These are phyloP conservation scores for Claviceps africana DNA, from an alignment of 2,329 filamentous ascomycete species.

Conservation along the genomic window DNA sequence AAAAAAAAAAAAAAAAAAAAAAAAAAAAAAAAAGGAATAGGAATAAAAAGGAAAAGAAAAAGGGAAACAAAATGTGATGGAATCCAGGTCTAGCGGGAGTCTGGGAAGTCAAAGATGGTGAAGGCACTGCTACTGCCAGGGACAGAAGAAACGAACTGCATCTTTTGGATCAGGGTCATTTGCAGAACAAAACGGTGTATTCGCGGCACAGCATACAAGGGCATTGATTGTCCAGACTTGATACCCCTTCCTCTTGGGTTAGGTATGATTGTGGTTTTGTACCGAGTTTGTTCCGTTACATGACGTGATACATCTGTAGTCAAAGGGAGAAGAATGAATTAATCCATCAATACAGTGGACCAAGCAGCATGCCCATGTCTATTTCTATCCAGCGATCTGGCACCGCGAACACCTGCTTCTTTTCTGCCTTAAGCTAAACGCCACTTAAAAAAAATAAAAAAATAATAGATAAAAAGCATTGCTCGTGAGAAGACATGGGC, in stretches of 20 bases:
- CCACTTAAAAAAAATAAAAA: too few species aligned
- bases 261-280: neutral
- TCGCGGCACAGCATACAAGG: neutral
- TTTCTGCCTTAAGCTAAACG: slow-evolving; percentile 3
- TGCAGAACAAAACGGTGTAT: neutral
- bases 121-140: neutral
- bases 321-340: too few species aligned
- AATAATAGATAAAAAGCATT: slow-evolving; percentile 1
- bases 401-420: slow-evolving; percentile 4
- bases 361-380: slow-evolving; percentile 2
- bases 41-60: too few species aligned
- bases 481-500: slow-evolving; percentile 1
- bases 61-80: too few species aligned
- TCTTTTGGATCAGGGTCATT: neutral
- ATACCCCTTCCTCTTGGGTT: neutral
- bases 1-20: too few species aligned
- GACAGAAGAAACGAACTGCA: neutral
- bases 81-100: too few species aligned
- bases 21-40: too few species aligned
- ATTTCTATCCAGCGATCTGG: slow-evolving; percentile 4
- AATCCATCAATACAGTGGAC: neutral
- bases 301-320: neutral
- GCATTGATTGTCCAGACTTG: neutral
- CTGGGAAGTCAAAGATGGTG: neutral
- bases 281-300: neutral